These are phyloP conservation scores for Verticillium longisporum DNA, from an alignment of 2,329 filamentous ascomycete species.

Conservation along the genomic window DNA sequence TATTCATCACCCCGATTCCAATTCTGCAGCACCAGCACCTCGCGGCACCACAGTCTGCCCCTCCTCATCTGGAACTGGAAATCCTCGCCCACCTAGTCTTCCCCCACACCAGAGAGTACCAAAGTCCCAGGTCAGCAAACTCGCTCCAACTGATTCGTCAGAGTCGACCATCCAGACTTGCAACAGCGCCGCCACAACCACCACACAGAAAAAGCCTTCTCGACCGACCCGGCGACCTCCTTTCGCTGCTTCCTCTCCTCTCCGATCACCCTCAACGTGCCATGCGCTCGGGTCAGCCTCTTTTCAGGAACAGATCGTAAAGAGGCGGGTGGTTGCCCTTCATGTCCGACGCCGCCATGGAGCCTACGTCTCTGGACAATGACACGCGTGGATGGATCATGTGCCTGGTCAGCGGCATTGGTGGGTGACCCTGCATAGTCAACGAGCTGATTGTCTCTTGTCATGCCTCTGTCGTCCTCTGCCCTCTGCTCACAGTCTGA, in stretches of 20 bases:
- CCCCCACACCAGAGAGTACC: neutral
- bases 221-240: neutral
- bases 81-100: neutral
- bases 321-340: constrained; percentile 3
- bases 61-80: neutral
- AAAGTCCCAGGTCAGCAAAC: neutral
- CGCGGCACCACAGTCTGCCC: neutral
- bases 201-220: neutral
- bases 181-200: neutral
- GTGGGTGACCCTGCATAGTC: constrained; percentile 28
- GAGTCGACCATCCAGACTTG: neutral
- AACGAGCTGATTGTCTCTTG: neutral
- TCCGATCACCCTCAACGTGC: neutral
- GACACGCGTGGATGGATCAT: constrained; percentile 93
- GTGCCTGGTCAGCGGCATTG: constrained; percentile 71
- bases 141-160: neutral
- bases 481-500: constrained; percentile 10
- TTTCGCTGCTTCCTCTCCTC: neutral
- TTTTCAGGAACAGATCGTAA: constrained; percentile 4
- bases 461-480: neutral
- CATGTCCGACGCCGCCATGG: constrained; percentile 25
- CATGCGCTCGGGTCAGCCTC: constrained; percentile 6
- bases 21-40: neutral
- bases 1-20: neutral
- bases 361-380: constrained; percentile 49